Percentiles rank a stretch among this genome's conserved stretches.
These are phyloP conservation scores for Nemania abortiva DNA, from an alignment of 2,329 filamentous ascomycete species.

Conservation along the genomic window DNA sequence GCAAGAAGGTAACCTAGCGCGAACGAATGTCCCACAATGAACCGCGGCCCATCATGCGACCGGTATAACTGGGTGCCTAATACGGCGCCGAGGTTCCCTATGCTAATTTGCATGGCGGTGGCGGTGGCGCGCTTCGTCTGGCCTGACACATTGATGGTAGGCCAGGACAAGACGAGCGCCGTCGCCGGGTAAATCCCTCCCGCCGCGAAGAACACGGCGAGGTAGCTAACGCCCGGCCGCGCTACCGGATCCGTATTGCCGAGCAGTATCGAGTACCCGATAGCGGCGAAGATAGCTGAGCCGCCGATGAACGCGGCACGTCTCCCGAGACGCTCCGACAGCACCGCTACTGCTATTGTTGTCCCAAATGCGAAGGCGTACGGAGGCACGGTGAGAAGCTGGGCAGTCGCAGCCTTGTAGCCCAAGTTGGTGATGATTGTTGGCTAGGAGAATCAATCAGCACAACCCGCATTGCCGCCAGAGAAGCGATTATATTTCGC, in stretches of 20 bases:
- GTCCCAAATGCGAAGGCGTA: conserved; percentile 73
- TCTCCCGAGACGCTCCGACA: conserved; percentile 68
- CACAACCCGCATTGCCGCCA: conserved; percentile 7
- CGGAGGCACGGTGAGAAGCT: conserved; percentile 72
- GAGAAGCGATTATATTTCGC: neutral
- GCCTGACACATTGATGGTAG: conserved; percentile 77
- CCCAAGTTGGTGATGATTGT: conserved; percentile 68
- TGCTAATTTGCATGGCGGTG: conserved; percentile 78
- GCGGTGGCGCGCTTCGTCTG: conserved; percentile 77
- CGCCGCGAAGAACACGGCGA: conserved; percentile 72
- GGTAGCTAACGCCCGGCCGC: conserved; percentile 68
- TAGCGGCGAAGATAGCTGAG: conserved; percentile 66
- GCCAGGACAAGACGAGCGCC: conserved; percentile 75
- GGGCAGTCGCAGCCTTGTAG: conserved; percentile 65
- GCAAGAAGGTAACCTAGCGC: conserved; percentile 72
- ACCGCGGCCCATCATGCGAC: conserved; percentile 69
- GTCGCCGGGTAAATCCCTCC: conserved; percentile 76
- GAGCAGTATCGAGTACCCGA: conserved; percentile 73
- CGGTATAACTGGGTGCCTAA: conserved; percentile 78
- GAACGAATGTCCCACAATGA: conserved; percentile 74
- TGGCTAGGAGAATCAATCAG: conserved; percentile 50
- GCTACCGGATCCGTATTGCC: conserved; percentile 59
- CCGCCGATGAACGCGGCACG: conserved; percentile 74
- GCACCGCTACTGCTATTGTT: conserved; percentile 68
- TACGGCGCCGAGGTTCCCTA: conserved; percentile 76